A percentile compares a stretch with the other conserved stretches of the same genome.
phyloP scores from a whole-genome alignment of 1,284 basidiomycete species.

The Naganishia sp. region DNA sequence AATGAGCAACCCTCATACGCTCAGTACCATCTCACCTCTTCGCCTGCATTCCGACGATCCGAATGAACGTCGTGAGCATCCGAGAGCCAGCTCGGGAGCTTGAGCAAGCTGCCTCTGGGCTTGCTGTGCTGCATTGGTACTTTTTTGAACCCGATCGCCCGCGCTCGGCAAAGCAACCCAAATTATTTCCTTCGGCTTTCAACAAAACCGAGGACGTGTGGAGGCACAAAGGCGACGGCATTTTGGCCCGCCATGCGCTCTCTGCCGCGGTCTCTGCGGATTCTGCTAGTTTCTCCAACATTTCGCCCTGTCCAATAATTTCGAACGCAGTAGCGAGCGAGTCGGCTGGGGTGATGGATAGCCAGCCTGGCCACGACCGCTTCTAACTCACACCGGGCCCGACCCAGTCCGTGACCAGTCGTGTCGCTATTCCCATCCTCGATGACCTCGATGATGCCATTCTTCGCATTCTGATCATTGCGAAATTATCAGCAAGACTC shows the following conservation, averaged over 20 bases:
- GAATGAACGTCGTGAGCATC: no score
- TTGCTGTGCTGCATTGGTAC: neutral
- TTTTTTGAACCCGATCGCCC: neutral
- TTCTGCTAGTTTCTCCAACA: neutral
- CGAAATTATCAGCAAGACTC: neutral
- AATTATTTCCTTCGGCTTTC: neutral
- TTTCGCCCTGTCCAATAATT: conserved; percentile 7
- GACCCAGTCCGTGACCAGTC: neutral
- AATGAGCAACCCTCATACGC: no score
- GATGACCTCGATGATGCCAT: neutral
- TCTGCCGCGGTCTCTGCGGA: neutral
- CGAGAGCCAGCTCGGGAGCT: no score
- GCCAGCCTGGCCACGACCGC: conserved; percentile 3
- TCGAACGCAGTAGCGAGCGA: neutral
- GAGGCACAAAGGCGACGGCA: neutral
- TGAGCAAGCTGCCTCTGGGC: no score
- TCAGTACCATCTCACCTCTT: no score
- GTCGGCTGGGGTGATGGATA: conserved; percentile 20
- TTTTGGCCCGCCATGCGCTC: neutral
- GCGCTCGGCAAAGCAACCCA: no score
- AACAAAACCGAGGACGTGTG: neutral
- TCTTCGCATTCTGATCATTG: neutral
- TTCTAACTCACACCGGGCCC: conserved; percentile 12
- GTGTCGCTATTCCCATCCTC: conserved; percentile 4
- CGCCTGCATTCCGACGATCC: no score